Percentiles rank a stretch among this genome's conserved stretches.
phyloP scores from a whole-genome alignment of 139 green algal species.

The Haematococcus lacustris region DNA sequence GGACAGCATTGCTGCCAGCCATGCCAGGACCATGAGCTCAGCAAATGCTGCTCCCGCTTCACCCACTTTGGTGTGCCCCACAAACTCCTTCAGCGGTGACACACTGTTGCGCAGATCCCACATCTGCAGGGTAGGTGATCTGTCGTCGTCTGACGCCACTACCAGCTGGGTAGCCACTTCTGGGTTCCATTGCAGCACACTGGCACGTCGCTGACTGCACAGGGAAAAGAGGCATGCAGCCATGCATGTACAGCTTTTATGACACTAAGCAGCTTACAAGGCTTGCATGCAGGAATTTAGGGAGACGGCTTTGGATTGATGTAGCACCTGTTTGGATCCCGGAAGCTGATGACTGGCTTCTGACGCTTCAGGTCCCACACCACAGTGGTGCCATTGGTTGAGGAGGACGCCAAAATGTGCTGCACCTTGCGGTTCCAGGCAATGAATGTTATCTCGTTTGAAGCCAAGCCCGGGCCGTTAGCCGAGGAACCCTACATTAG shows the following conservation, averaged over 20 bases:
- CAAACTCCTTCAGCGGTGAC: conserved; percentile 80
- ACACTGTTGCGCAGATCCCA: conserved; percentile 93
- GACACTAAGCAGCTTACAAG: background rate
- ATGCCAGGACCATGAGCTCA: too few relatives aligned
- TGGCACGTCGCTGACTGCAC: conserved; percentile 50
- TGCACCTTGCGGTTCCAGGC: conserved; percentile 94
- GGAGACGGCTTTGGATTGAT: too few relatives aligned
- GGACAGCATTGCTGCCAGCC: too few relatives aligned
- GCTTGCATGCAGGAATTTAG: conserved; percentile 5
- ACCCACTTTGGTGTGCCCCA: conserved; percentile 72
- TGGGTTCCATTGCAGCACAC: conserved; percentile 88
- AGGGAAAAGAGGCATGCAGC: too few relatives aligned
- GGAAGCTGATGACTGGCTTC: conserved; percentile 84
- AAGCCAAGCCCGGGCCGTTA: too few relatives aligned
- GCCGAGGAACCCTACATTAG: background rate
- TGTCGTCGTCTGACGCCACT: conserved; percentile 92
- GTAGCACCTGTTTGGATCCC: conserved; percentile 61
- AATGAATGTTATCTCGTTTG: conserved; percentile 74
- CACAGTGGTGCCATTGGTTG: conserved; percentile 57
- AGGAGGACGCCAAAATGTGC: conserved; percentile 89
- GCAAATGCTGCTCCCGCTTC: too few relatives aligned
- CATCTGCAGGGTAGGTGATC: conserved; percentile 78
- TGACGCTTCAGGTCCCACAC: conserved; percentile 95
- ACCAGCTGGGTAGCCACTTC: conserved; percentile 87
- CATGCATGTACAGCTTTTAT: conserved; percentile 3